Evolutionary conservation across 345 rosid genomes (phyloP).

Genomic region (Populus tremula): DNA sequence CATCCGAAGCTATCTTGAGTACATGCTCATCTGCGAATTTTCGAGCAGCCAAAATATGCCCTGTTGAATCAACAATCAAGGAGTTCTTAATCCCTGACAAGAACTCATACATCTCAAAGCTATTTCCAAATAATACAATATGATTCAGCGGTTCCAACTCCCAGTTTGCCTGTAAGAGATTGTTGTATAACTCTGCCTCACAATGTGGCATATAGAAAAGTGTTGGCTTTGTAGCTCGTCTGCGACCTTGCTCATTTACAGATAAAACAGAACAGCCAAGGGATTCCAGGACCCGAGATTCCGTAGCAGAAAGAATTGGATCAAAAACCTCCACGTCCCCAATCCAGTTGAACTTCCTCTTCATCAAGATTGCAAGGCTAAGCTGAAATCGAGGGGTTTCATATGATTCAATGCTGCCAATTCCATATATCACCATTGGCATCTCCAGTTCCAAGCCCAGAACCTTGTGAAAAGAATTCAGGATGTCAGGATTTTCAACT

Average conservation of each 20-base stretch:
- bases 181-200: slow-evolving; percentile 68
- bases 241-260: slow-evolving; percentile 71
- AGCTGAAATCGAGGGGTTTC: slow-evolving; percentile 78
- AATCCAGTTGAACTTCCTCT: slow-evolving; percentile 65
- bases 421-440: slow-evolving; percentile 73
- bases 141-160: slow-evolving; percentile 40
- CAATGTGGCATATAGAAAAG: slow-evolving; percentile 94
- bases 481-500: slow-evolving; percentile 48
- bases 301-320: slow-evolving; percentile 72
- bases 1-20: slow-evolving; percentile 53
- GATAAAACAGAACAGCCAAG: slow-evolving; percentile 71
- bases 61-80: slow-evolving; percentile 35
- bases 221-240: slow-evolving; percentile 57
- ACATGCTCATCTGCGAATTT: slow-evolving; percentile 46
- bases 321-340: slow-evolving; percentile 76
- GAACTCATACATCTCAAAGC: slow-evolving; percentile 59
- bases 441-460: slow-evolving; percentile 53
- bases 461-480: slow-evolving; percentile 40
- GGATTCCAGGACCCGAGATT: slow-evolving; percentile 52
- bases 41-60: slow-evolving; percentile 44
- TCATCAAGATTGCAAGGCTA: slow-evolving; percentile 69
- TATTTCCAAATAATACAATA: slow-evolving; percentile 68
- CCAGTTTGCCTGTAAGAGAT: slow-evolving; percentile 74
- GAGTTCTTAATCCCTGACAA: slow-evolving; percentile 43
- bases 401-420: slow-evolving; percentile 79